phyloP scores from a whole-genome alignment of 2,329 filamentous ascomycete species.

The Aspergillus thermomutatus region DNA sequence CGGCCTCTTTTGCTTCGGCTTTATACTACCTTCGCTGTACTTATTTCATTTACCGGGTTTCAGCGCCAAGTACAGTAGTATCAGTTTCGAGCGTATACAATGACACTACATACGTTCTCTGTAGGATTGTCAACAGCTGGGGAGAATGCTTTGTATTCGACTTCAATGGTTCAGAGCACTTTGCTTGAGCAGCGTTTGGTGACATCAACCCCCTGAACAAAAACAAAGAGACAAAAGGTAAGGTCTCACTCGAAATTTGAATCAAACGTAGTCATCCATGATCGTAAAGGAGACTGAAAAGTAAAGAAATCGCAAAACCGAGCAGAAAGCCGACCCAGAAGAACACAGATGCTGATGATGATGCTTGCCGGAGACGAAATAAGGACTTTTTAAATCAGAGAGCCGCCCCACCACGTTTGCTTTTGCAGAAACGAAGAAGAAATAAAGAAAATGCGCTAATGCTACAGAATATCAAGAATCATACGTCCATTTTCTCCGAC shows the following conservation, averaged over 20 bases:
- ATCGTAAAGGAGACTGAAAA: neutral
- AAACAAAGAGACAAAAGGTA: neutral
- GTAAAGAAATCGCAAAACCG: too few species aligned
- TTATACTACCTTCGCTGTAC: neutral
- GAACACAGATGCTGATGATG: constrained; percentile 1
- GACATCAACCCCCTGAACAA: neutral
- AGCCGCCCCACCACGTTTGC: constrained; percentile 18
- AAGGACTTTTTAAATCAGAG: constrained; percentile 20
- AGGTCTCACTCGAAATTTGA: neutral
- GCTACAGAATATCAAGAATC: constrained; percentile 12
- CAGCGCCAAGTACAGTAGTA: neutral
- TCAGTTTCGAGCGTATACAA: neutral
- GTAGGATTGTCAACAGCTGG: too few species aligned
- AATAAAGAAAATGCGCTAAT: constrained; percentile 7
- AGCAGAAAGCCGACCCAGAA: neutral
- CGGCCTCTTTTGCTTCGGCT: neutral
- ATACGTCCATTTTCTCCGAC: constrained; percentile 15
- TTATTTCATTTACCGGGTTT: neutral
- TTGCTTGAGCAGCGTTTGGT: neutral
- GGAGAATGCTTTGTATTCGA: neutral
- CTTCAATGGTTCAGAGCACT: neutral
- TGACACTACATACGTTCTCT: neutral
- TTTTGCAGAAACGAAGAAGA: neutral
- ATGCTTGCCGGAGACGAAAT: too few species aligned
- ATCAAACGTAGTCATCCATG: neutral